These are phyloP conservation scores for Penicillium diatomitis DNA, from an alignment of 495 filamentous ascomycete species.

Conservation along the genomic window DNA sequence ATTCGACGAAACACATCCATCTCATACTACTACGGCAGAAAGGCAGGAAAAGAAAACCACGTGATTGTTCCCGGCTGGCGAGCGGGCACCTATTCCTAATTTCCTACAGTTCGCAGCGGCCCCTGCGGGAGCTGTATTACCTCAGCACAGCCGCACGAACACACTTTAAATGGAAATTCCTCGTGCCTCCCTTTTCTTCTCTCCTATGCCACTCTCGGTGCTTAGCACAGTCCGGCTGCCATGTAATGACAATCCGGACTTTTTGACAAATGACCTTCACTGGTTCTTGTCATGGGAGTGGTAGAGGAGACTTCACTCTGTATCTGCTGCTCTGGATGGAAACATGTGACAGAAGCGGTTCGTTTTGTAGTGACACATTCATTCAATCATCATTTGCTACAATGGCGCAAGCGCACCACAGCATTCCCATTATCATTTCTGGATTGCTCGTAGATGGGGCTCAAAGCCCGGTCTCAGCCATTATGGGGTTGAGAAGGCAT, in stretches of 20 bases:
- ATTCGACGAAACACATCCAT: no score
- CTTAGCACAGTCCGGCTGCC: constrained; percentile 45
- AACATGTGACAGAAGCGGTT: constrained; percentile 72
- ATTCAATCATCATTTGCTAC: constrained; percentile 13
- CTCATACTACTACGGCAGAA: no score
- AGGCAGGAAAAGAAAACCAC: no score
- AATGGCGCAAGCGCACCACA: no score
- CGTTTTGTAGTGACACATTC: constrained; percentile 54
- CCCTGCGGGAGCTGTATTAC: constrained; percentile 1
- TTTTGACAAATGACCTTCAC: constrained; percentile 54
- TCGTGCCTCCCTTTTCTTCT: constrained; percentile 13
- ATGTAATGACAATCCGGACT: constrained; percentile 36
- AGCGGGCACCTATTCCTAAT: no score
- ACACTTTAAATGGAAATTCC: constrained; percentile 13
- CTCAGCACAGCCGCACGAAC: constrained; percentile 2
- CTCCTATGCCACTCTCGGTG: constrained; percentile 37
- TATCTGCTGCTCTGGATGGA: constrained; percentile 90
- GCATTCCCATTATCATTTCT: no score
- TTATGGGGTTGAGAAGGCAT: no score
- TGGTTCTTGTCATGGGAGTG: constrained; percentile 56
- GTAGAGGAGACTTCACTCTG: constrained; percentile 68
- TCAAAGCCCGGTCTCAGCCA: constrained; percentile 1
- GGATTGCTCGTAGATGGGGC: constrained; percentile 1
- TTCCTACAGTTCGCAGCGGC: no score
- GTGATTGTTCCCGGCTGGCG: no score